Percentiles rank a stretch among this genome's conserved stretches.
Conservation (phyloP, 2,329 filamentous ascomycete species). For the Fusarium sp. region DNA sequence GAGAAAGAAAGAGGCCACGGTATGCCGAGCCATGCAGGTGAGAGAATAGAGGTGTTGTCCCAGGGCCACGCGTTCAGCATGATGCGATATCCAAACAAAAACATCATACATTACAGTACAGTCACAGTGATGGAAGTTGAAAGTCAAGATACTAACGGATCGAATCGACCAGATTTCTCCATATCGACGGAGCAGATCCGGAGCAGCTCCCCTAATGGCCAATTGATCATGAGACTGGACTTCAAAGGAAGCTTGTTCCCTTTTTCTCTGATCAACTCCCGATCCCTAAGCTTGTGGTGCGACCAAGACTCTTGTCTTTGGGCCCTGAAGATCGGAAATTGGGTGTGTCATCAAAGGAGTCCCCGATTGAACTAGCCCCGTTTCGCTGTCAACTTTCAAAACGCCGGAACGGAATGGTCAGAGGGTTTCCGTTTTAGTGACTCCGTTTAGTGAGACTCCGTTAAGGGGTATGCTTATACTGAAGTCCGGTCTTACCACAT, state of each 20-base stretch:
- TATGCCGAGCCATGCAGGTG: not conserved
- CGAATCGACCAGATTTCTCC: slow-evolving; percentile 6
- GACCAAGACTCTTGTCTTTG: slow-evolving; percentile 10
- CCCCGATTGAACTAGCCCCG: slow-evolving; percentile 31
- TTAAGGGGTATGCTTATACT: slow-evolving; percentile 15
- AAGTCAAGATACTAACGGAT: not conserved
- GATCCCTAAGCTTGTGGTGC: slow-evolving; percentile 2
- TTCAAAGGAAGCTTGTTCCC: not conserved
- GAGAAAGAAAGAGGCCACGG: not conserved
- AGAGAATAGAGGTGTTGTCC: not conserved
- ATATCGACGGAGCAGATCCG: slow-evolving; percentile 9
- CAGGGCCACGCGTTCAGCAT: not conserved
- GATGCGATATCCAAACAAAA: not conserved
- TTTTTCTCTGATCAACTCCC: not conserved
- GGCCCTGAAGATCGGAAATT: slow-evolving; percentile 43
- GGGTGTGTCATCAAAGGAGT: slow-evolving; percentile 44
- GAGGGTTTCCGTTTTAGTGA: slow-evolving; percentile 10
- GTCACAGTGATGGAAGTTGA: not conserved
- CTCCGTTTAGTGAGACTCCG: not conserved
- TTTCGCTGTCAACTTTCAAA: slow-evolving; percentile 15
- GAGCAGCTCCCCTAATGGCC: not conserved
- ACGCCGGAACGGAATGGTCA: slow-evolving; percentile 23
- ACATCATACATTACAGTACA: not conserved
- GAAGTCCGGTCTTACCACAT: slow-evolving; percentile 1
- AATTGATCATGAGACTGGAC: not conserved